Conservation (phyloP, 1,139 yeast genomes). For the Pichia sp. region DNA sequence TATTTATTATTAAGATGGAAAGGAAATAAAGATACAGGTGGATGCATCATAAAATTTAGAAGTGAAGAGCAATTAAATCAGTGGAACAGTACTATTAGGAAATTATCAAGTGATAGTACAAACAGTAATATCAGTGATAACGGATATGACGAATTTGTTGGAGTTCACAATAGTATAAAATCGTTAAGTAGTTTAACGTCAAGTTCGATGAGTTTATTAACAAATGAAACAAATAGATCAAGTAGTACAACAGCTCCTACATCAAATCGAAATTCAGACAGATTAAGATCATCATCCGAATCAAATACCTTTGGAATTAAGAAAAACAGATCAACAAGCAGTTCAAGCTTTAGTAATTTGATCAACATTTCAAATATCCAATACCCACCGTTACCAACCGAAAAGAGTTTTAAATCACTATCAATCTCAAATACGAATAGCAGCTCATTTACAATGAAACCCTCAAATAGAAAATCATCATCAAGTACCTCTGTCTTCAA, state of each 20-base stretch:
- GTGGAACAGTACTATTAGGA: constrained; percentile 45
- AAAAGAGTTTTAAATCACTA: constrained; percentile 26
- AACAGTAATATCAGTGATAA: neutral
- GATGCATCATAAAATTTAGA: constrained; percentile 60
- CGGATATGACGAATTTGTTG: constrained; percentile 6
- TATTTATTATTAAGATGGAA: constrained; percentile 70
- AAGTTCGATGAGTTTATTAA: constrained; percentile 10
- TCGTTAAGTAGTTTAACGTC: constrained; percentile 9
- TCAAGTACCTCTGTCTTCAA: constrained; percentile 7
- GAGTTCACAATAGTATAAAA: constrained; percentile 8
- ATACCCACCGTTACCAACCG: constrained; percentile 25
- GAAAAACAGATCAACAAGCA: constrained; percentile 24
- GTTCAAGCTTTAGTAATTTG: constrained; percentile 22
- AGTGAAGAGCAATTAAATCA: constrained; percentile 65
- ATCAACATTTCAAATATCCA: constrained; percentile 13
- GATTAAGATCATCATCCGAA: constrained; percentile 21
- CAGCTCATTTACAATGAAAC: neutral
- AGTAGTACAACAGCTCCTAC: constrained; percentile 10
- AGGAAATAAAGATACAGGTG: constrained; percentile 70
- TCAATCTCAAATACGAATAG: constrained; percentile 20
- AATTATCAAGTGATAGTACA: constrained; percentile 13
- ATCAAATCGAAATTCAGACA: constrained; percentile 8
- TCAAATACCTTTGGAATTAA: constrained; percentile 21
- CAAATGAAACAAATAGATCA: constrained; percentile 15
- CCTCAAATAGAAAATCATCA: constrained; percentile 9